phyloP scores from a whole-genome alignment of 768 basidiomycete species.

The Arthromyces matolae region DNA sequence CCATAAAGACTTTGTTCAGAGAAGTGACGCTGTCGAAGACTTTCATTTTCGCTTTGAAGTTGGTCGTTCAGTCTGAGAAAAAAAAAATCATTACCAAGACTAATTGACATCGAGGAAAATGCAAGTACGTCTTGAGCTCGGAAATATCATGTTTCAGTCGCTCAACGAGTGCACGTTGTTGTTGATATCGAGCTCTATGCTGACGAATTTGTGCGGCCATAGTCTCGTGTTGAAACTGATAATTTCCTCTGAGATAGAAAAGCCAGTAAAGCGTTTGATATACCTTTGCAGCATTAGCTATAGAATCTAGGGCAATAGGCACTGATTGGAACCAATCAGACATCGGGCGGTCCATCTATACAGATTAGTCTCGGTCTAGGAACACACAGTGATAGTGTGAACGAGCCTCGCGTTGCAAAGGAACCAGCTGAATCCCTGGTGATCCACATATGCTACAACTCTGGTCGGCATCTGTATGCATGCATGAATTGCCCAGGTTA shows the following conservation, averaged over 20 bases:
- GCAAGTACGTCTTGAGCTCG: constrained; percentile 56
- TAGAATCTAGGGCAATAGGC: constrained; percentile 55
- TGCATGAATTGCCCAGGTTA: neutral
- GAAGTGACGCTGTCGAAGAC: constrained; percentile 36
- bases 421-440: constrained; percentile 60
- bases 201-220: constrained; percentile 65
- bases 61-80: constrained; percentile 43
- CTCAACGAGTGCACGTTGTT: constrained; percentile 51
- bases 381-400: neutral
- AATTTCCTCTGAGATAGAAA: too few relatives aligned
- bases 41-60: constrained; percentile 47
- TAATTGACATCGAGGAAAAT: constrained; percentile 3
- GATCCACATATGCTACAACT: constrained; percentile 70
- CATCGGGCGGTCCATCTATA: constrained; percentile 78
- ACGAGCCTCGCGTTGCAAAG: constrained; percentile 71
- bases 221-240: constrained; percentile 76
- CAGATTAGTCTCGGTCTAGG: neutral
- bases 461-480: constrained; percentile 57
- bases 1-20: constrained; percentile 22
- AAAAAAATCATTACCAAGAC: constrained; percentile 3
- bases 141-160: constrained; percentile 46
- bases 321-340: constrained; percentile 74
- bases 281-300: constrained; percentile 70
- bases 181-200: constrained; percentile 55
- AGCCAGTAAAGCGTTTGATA: too few relatives aligned